A percentile compares a stretch with the other conserved stretches of the same genome.
These are phyloP conservation scores for Magnaporthiopsis rhizophila DNA, from an alignment of 2,329 filamentous ascomycete genomes.

Conservation along the genomic window DNA sequence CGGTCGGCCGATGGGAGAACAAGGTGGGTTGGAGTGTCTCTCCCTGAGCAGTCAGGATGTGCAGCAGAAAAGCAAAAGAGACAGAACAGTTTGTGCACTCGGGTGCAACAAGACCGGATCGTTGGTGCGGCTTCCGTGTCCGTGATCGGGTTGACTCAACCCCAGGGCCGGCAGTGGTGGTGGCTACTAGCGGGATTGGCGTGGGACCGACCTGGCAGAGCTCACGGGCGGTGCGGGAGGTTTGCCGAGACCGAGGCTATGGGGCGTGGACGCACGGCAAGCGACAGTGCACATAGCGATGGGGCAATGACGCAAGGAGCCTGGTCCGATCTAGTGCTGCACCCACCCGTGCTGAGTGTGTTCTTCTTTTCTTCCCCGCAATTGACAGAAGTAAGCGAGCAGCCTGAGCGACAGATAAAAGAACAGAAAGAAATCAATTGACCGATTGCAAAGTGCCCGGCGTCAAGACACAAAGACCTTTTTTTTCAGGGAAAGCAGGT, in stretches of 20 bases:
- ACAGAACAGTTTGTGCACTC: too few relatives aligned
- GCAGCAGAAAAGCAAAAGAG: not conserved
- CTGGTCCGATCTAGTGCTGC: not conserved
- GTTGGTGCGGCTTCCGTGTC: not conserved
- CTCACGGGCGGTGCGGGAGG: not conserved
- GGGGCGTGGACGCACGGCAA: conserved; percentile 1
- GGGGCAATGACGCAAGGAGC: conserved; percentile 2
- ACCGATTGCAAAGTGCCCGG: not conserved
- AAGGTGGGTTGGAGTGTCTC: not conserved
- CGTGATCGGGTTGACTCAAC: not conserved
- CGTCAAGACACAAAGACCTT: not conserved
- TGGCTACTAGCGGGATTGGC: not conserved
- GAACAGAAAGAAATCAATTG: not conserved
- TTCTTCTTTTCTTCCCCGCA: not conserved
- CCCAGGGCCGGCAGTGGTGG: too few relatives aligned
- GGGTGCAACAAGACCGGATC: not conserved
- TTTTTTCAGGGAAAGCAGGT: not conserved
- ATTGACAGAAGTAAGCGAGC: not conserved
- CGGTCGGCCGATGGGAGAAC: not conserved
- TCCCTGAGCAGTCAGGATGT: not conserved
- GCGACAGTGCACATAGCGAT: not conserved
- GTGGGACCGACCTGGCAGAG: not conserved
- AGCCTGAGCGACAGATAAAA: too few relatives aligned
- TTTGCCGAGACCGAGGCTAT: conserved; percentile 8
- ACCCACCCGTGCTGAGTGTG: not conserved